Evolutionary conservation across 805 yeast genomes (phyloP).

Genomic region (Schizosaccharomyces cryophilus): DNA sequence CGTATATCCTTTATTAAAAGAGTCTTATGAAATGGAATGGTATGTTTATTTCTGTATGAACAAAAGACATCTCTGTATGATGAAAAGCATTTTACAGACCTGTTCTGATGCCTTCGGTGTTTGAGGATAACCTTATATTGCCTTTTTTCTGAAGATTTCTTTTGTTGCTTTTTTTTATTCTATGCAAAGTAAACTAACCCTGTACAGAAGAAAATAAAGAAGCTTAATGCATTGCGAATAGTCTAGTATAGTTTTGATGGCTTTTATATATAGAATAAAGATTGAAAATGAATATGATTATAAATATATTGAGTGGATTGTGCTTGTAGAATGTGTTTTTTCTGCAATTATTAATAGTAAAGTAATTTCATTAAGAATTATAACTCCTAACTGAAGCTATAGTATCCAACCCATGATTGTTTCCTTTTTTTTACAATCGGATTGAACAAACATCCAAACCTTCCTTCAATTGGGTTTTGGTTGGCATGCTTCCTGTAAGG

Average conservation of each 20-base stretch:
- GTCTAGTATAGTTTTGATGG: too few relatives aligned
- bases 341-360: too few relatives aligned
- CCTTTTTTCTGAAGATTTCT: neutral
- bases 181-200: neutral
- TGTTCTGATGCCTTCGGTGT: neutral
- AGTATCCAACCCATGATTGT: neutral
- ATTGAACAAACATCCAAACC: conserved; percentile 1
- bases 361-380: too few relatives aligned
- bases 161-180: neutral
- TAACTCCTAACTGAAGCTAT: neutral
- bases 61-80: neutral
- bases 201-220: neutral
- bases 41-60: too few relatives aligned
- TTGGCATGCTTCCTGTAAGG: conserved; percentile 2
- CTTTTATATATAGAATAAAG: too few relatives aligned
- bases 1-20: too few relatives aligned
- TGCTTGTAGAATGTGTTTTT: too few relatives aligned
- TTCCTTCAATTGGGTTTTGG: conserved; percentile 2
- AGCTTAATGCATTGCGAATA: too few relatives aligned
- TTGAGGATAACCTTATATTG: neutral
- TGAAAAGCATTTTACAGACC: neutral
- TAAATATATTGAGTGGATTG: too few relatives aligned
- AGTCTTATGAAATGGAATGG: too few relatives aligned
- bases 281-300: too few relatives aligned
- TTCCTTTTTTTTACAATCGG: neutral